Base-by-base conservation (phyloP, 768 basidiomycete genomes). In the Kwoniella shandongensis region DNA sequence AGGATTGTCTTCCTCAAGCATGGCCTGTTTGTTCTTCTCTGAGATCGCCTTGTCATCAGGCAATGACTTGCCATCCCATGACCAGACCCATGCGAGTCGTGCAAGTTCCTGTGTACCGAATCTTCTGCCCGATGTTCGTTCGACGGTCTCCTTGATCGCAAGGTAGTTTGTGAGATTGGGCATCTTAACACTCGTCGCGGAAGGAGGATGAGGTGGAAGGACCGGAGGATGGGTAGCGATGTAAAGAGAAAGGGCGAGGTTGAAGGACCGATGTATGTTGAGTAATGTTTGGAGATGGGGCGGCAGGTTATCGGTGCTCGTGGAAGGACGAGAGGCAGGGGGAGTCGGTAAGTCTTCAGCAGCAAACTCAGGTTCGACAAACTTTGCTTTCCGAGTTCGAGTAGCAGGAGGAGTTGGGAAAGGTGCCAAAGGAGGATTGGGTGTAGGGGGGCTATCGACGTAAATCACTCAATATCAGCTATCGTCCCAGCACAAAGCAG, bases 171-270 rank as follows among this genome's bases (percentile, higher is more conserved):
- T 75, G 42, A 76, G 39, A 26, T 70, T 68, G 11, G 68, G 58
- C 20, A 76, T 52, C 1, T 60, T 44, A n/a, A 76, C 54, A 20
- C 40, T 45, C 1, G 60, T 65, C 2, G 72, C 53, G 13, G 44
- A 57, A 7, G 65, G 59, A 6, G 69, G 38, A 57, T 73, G 65
- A 25, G 71, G 72, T 7, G 75, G 75, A 11, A 76, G 62, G 35
- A 76, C 60, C 0, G 75, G 75, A 6, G 75, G 73, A 41, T 73
- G 65, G 13, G 70, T 70, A 17, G 75, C 75, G 39, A 76, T 61
- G 42, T 73, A 67, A 4, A 76, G 62, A 0, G 71, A 67, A 3
- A 76, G 52, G 4, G 73, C 70, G 30, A 76, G 69, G 50, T 73
- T 73, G 59, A 75, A 70, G 10, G 75, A 68, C 15, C 62, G 59